Evolutionary conservation across 495 filamentous ascomycete species (phyloP).

Genomic region (Polyplosphaeria fusca): DNA sequence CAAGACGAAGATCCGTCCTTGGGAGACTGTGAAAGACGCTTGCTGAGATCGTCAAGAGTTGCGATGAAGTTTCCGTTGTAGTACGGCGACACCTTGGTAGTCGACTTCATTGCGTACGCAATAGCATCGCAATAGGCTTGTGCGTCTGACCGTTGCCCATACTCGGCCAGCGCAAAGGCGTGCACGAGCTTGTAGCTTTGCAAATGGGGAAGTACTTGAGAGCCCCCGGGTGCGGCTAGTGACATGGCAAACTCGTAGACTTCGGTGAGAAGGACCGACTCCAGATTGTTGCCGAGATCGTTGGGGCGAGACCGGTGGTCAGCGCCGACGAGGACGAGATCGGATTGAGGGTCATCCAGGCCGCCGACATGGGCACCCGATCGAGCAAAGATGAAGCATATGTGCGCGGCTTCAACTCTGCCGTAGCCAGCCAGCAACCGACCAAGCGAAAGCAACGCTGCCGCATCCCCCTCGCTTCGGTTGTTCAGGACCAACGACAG

Average conservation of each 20-base stretch:
- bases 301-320: conserved; percentile 67
- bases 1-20: conserved; percentile 67
- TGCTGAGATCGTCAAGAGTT: conserved; percentile 77
- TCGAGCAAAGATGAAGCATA: conserved; percentile 68
- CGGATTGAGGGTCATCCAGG: conserved; percentile 73
- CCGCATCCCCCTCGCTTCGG: conserved; percentile 71
- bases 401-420: conserved; percentile 83
- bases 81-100: conserved; percentile 79
- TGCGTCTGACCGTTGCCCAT: conserved; percentile 76
- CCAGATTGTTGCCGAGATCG: conserved; percentile 70
- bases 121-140: conserved; percentile 90
- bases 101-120: conserved; percentile 69
- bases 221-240: conserved; percentile 54
- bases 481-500: conserved; percentile 82
- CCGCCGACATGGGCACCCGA: conserved; percentile 67
- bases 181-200: conserved; percentile 86
- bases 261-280: conserved; percentile 84
- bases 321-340: conserved; percentile 78
- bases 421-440: conserved; percentile 83
- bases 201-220: conserved; percentile 67
- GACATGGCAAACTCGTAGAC: conserved; percentile 84
- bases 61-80: conserved; percentile 70
- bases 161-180: conserved; percentile 77
- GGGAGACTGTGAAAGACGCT: conserved; percentile 76
- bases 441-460: conserved; percentile 75